Conservation (phyloP, 768 basidiomycete genomes). For the Tremella yokohamensis region DNA sequence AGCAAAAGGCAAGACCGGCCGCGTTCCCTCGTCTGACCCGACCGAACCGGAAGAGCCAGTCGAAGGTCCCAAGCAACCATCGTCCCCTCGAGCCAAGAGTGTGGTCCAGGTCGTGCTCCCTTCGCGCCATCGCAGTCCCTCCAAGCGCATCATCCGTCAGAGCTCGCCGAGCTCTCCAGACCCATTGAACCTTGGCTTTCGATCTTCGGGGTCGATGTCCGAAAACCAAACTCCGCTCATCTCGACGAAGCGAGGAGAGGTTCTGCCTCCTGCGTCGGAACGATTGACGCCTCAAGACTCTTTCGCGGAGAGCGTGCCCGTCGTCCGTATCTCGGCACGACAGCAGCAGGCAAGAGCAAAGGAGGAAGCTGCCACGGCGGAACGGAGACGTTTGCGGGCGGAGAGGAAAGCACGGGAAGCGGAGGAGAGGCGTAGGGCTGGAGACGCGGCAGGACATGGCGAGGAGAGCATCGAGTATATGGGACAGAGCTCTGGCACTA, state of each 20-base stretch:
- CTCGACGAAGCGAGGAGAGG: too few species aligned
- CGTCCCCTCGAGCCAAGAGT: background rate
- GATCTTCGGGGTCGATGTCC: background rate
- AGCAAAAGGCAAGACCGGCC: background rate
- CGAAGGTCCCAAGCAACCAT: background rate
- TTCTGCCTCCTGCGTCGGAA: too few species aligned
- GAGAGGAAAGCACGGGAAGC: conserved; percentile 10
- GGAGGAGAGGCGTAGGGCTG: conserved; percentile 3
- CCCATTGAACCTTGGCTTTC: background rate
- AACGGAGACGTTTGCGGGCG: background rate
- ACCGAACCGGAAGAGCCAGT: background rate
- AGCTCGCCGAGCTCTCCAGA: background rate
- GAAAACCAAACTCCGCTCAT: background rate
- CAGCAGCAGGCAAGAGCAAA: conserved; percentile 5
- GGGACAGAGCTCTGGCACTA: background rate
- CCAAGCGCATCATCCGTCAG: background rate
- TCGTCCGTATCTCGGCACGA: background rate
- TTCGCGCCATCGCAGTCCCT: conserved; percentile 1
- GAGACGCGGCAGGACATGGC: conserved; percentile 2
- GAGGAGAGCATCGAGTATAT: conserved; percentile 4
- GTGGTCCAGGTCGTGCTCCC: background rate
- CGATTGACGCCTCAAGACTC: too few species aligned
- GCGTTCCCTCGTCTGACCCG: background rate
- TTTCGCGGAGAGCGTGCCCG: too few species aligned
- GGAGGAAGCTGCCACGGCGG: conserved; percentile 8